These are phyloP conservation scores for Lithocarpus polystachyus DNA, from an alignment of 306 rosid species.

Conservation along the genomic window DNA sequence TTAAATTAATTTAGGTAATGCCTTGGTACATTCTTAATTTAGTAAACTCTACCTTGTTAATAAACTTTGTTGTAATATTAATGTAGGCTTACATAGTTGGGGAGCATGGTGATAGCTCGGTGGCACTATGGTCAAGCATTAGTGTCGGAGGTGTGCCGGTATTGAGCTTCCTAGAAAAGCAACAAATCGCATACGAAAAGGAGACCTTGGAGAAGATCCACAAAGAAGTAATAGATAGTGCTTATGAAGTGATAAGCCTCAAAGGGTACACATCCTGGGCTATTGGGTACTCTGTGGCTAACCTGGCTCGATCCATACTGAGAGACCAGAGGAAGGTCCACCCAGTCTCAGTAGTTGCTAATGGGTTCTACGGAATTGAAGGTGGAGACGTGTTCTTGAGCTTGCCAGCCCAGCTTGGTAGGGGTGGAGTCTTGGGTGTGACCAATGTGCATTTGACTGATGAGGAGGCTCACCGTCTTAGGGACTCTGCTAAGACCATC, in stretches of 20 bases:
- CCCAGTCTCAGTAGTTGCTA: conserved; percentile 75
- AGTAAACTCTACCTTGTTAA: not conserved
- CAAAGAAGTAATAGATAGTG: conserved; percentile 57
- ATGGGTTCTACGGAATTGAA: conserved; percentile 63
- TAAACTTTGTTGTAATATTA: not conserved
- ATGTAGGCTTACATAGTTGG: conserved; percentile 84
- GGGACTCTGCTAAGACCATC: conserved; percentile 67
- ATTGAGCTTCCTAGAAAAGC: conserved; percentile 65
- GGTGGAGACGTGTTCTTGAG: conserved; percentile 79
- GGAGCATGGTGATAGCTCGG: conserved; percentile 97
- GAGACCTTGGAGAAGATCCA: conserved; percentile 70
- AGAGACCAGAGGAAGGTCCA: conserved; percentile 86
- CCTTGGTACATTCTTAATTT: too few species aligned
- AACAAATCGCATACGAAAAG: conserved; percentile 69
- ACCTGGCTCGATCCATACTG: conserved; percentile 50
- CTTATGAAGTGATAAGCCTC: conserved; percentile 74
- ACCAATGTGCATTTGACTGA: conserved; percentile 64
- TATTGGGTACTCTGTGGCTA: conserved; percentile 80
- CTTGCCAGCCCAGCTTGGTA: conserved; percentile 80
- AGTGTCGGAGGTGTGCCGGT: conserved; percentile 93
- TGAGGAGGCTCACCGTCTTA: conserved; percentile 57
- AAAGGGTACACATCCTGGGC: conserved; percentile 99
- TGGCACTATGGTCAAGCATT: conserved; percentile 95
- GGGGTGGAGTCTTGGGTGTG: conserved; percentile 73
- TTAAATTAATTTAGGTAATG: too few species aligned